Evolutionary conservation across 768 basidiomycete genomes (phyloP), one percentile per base, ranked within the genome.

Genomic region (Epithele typhae): DNA sequence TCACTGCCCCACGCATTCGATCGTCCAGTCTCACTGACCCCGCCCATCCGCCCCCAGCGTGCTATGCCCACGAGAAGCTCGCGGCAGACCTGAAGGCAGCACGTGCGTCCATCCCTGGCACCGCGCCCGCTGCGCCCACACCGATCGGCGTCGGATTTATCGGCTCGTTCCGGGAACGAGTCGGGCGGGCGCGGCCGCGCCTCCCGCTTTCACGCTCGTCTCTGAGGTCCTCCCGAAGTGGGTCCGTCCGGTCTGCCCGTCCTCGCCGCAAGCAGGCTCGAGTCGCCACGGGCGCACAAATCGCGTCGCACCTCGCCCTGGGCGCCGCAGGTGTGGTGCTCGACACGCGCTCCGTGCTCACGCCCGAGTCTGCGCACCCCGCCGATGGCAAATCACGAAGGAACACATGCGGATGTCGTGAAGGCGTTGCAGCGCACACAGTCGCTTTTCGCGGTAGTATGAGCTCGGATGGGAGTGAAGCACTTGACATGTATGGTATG

Each of bases 111-210:
- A 53, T 51, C 18, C 46, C 48, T 4, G 53, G 45, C 10, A 42
- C 35, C 22, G 33, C 38, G 49, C 61, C 19, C 22, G 55, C 68
- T n/a, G 35, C 7, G 10, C 61, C 64, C 4, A 68, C 73, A 24
- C 80, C 77, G 7, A 69, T 92, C 49, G 89, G 89, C 21, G 76
- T 85, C 17, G 87, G 88, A 10, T 87, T 81, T 61, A 66, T 91
- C 21, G 75, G 69, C 12, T 92, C 85, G 85, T 72, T 73, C 50
- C 72, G 91, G 12, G 86, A 91, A 40, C 65, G 73, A 37, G 59
- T 68, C 17, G 48, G 61, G 15, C 85, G 7, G 65, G 72, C 39
- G 53, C 65, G 18, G 59, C 71, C 33, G 78, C 84, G 6, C 75
- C 77, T 30, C 79, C 88, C 1, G 69, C 86, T 43, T 63, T 81